phyloP scores from a whole-genome alignment of 2,329 filamentous ascomycete species.

The Neofusicoccum cordaticola region DNA sequence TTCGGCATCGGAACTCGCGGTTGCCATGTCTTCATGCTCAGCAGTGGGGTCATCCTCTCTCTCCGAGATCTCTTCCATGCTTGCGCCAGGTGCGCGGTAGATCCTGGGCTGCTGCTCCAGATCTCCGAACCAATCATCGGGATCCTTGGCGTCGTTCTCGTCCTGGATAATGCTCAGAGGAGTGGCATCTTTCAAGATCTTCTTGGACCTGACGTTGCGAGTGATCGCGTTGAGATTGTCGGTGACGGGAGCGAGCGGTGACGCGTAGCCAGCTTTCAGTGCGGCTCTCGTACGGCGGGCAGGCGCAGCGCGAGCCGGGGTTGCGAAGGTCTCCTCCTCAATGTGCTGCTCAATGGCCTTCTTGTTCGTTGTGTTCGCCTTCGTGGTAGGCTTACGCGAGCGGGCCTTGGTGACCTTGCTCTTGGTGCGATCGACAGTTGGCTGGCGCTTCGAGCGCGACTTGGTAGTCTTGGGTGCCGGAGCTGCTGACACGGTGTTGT shows the following conservation, averaged over 20 bases:
- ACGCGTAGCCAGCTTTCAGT: neutral
- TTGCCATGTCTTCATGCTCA: neutral
- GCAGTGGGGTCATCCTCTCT: neutral
- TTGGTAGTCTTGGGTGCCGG: neutral
- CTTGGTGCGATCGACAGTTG: neutral
- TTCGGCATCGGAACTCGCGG: neutral
- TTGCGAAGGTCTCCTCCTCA: neutral
- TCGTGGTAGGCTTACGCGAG: neutral
- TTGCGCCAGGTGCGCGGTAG: neutral
- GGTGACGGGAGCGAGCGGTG: neutral
- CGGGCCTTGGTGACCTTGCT: constrained; percentile 11
- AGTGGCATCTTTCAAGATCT: neutral
- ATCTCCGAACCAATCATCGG: constrained; percentile 4
- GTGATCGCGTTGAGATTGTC: neutral
- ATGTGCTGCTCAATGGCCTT: neutral
- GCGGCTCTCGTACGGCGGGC: neutral
- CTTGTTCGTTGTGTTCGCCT: neutral
- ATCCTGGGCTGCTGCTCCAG: neutral
- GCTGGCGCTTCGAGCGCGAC: neutral
- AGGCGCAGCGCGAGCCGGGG: neutral
- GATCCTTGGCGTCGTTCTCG: neutral
- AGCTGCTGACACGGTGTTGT: neutral
- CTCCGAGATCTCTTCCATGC: constrained; percentile 5
- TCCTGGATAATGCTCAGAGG: constrained; percentile 1
- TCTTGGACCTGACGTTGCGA: neutral